phyloP scores from a whole-genome alignment of 1,284 basidiomycete genomes.

The Phenoliferia sp. region DNA sequence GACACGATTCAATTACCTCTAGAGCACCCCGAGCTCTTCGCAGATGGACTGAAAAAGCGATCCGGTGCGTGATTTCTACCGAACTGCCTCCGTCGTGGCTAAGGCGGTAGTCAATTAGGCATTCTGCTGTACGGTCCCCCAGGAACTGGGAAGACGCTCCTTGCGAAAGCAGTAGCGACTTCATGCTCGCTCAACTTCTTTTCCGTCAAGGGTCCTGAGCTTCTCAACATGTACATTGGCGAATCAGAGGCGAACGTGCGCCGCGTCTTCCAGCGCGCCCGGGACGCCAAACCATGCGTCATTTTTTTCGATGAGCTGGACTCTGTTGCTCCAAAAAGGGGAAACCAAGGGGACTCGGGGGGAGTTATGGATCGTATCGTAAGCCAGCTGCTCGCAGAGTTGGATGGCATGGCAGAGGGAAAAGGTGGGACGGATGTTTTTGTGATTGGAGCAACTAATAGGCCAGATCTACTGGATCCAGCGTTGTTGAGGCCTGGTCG shows the following conservation, averaged over 20 bases:
- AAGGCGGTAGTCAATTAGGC: constrained; percentile 49
- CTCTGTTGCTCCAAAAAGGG: constrained; percentile 47
- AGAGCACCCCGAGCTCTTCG: constrained; percentile 89
- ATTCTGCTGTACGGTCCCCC: constrained; percentile 47
- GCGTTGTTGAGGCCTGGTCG: constrained; percentile 46
- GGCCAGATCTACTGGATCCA: constrained; percentile 47
- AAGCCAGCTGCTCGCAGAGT: constrained; percentile 46
- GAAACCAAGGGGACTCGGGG: constrained; percentile 48
- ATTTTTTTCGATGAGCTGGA: constrained; percentile 50
- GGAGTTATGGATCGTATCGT: constrained; percentile 50
- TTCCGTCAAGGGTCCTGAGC: constrained; percentile 48
- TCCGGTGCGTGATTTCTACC: constrained; percentile 64
- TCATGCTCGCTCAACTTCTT: constrained; percentile 49
- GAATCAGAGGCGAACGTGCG: constrained; percentile 49
- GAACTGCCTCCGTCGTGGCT: no score
- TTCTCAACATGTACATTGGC: constrained; percentile 50
- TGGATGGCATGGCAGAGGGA: constrained; percentile 46
- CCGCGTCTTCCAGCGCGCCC: constrained; percentile 45
- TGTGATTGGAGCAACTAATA: constrained; percentile 48
- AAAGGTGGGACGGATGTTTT: constrained; percentile 45
- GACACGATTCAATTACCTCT: constrained; percentile 96
- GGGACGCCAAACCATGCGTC: constrained; percentile 48
- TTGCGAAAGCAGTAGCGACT: constrained; percentile 49
- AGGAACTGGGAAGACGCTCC: constrained; percentile 47
- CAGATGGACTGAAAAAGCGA: constrained; percentile 88